Evolutionary conservation across 2,329 filamentous ascomycete species (phyloP), one percentile per base, ranked within the genome.

Genomic region (Diaporthe citri): DNA sequence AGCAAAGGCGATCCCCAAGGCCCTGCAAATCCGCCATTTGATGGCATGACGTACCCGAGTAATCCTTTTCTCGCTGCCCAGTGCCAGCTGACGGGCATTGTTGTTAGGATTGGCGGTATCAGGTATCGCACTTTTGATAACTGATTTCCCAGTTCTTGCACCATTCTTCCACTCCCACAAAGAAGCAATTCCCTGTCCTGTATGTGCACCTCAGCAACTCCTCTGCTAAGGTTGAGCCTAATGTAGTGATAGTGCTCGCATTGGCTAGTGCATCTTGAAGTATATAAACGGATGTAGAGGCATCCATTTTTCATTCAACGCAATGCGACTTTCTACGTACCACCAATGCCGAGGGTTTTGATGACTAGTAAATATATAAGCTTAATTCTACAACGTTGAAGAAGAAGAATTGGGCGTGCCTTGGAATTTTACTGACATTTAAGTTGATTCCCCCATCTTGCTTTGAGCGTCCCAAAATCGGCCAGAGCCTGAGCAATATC

Each of bases 271-370:
- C 31, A 7, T 25, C 28, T 12, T 39, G 28, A n/a, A 36, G 10
- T 13, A 12, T 17, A 48, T 13, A 48, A 22, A 13, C 20, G 17
- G 17, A 3, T 34, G 28, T 7, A 20, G 1, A 56, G 3, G 12
- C 15, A 34, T 31, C 15, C 28, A 31, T 55, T 31, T 28, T 34
- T 20, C 28, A 34, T 10, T 56, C 15, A 15, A 7, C 13, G 7
- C 6, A 34, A 28, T 34, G 15, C 15, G 22, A 36, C 2, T 31
- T 4, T 36, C 8, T 17, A 67, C 43, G 22, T 39, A 67, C 62
- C 62, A 39, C 62, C 62, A 39, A 67, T 34, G 2, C 62, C 62
- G 13, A 67, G 43, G 13, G 43, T 51, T 34, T 67, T 67, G 6
- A 67, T 6, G 9, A 67, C 62, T 67, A 51, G 4, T 8, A 36